Conservation (phyloP, 371 early-diverging fungal genomes). For the Saksenaea vasiformis region DNA sequence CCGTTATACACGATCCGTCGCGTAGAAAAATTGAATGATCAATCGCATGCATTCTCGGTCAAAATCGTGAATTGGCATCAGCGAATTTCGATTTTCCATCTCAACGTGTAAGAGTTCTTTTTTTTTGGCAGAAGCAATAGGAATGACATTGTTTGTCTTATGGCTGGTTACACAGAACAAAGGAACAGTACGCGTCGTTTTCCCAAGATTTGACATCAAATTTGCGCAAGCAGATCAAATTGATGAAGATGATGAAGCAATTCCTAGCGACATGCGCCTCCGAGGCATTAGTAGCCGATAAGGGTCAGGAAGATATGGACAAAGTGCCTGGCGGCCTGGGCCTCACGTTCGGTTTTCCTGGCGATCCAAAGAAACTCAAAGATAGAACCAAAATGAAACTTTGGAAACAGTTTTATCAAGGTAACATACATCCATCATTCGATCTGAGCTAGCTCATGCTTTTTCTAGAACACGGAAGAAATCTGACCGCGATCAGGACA, state of each 20-base stretch:
- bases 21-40: constrained; percentile 74
- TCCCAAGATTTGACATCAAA: constrained; percentile 53
- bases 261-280: constrained; percentile 81
- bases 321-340: constrained; percentile 73
- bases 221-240: constrained; percentile 61
- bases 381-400: constrained; percentile 78
- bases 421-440: constrained; percentile 24
- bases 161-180: constrained; percentile 10
- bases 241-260: constrained; percentile 80
- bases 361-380: constrained; percentile 73
- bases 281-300: constrained; percentile 68
- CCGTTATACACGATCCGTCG: constrained; percentile 90
- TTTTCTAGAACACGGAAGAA: constrained; percentile 79
- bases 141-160: not conserved
- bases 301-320: constrained; percentile 46
- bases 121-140: no score
- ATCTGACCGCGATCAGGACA: constrained; percentile 81
- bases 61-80: constrained; percentile 71
- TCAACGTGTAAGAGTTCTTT: constrained; percentile 55
- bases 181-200: constrained; percentile 50
- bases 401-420: constrained; percentile 79
- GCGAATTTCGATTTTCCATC: constrained; percentile 47
- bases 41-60: constrained; percentile 43
- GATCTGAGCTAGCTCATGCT: not conserved
- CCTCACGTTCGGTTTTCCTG: constrained; percentile 83